Evolutionary conservation across 2,329 filamentous ascomycete species (phyloP).

Genomic region (Fusarium cicatricum): DNA sequence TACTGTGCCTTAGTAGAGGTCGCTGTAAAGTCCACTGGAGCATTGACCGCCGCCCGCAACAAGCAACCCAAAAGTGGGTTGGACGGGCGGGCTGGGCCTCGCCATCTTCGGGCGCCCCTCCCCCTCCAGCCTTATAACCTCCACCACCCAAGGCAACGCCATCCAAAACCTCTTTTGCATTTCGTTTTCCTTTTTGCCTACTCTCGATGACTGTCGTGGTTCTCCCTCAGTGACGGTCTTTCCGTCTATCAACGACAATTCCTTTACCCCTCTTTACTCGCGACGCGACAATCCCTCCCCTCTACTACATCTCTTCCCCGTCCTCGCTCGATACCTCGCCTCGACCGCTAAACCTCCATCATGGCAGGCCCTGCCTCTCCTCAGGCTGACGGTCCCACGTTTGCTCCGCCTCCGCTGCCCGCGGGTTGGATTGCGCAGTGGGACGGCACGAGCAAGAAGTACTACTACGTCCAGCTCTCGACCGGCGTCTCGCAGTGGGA

Average conservation of each 20-base stretch:
- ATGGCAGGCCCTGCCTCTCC: constrained; percentile 68
- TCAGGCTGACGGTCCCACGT: constrained; percentile 66
- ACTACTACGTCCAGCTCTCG: constrained; percentile 76
- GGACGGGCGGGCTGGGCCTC: neutral
- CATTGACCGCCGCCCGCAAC: constrained; percentile 8
- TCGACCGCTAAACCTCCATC: constrained; percentile 27
- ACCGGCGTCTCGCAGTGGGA: constrained; percentile 79
- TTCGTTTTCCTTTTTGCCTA: constrained; percentile 16
- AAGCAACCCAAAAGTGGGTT: constrained; percentile 27
- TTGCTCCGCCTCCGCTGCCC: constrained; percentile 67
- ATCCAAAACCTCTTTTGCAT: constrained; percentile 30
- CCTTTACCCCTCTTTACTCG: neutral
- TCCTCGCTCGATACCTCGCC: constrained; percentile 19
- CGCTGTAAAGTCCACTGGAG: constrained; percentile 15
- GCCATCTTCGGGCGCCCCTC: constrained; percentile 12
- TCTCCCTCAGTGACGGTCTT: constrained; percentile 39
- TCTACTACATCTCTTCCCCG: neutral
- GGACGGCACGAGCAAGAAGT: constrained; percentile 70
- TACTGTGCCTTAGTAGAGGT: too few species aligned
- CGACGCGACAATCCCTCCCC: too few species aligned
- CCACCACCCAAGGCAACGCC: constrained; percentile 35
- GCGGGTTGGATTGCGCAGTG: constrained; percentile 75
- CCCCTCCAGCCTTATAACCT: constrained; percentile 34
- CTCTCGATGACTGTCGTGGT: constrained; percentile 40
- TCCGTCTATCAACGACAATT: constrained; percentile 33